Base-by-base conservation (phyloP, 2,329 filamentous ascomycete genomes). In the Epichloe uncinata region DNA sequence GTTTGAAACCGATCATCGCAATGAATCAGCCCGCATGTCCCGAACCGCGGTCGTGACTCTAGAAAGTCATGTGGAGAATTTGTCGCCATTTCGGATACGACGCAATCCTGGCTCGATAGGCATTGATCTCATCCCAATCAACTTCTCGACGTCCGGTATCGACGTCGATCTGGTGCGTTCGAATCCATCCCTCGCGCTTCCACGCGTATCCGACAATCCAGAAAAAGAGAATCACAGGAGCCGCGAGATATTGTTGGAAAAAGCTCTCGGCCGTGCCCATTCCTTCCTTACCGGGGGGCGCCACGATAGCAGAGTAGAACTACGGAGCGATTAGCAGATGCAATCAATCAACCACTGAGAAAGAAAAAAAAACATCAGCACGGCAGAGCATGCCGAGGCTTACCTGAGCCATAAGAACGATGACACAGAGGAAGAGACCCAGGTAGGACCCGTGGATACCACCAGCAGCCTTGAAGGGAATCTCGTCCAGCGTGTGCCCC, bases 381-480 rank as follows among this genome's bases (percentile, higher is more conserved):
- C 35, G 15, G 41, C 16, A 18, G 22, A 30, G 15, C 26, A 9
- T 7, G 5, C 2, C 33, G 36, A 54, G 46, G 57, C 69, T 58
- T 66, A 73, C 69, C 64, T 75, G 73, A 40, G 78, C 79, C 22
- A 77, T 63, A 49, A 81, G 63, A n/a, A 77, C 74, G 42, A 83
- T 56, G 36, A 73, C 53, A 57, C 77, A 77, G 48, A 86, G 71
- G 52, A 61, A 50, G 13, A 85, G 69, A 35, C 83, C 82, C 33
- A 85, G 47, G 62, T 71, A 85, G 2, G 81, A 84, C 45, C 84
- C 84, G 15, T 66, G 69, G 11, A 84, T 69, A 56, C 83, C 84
- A 49, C 75, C 73, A 50, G 74, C 68, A 13, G 80, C 77, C 44
- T 66, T 63, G 69, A 82, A 87, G 1, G 82, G 78, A 13, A 87